Conservation (phyloP, 192 early-diverging fungal genomes). For the Rhizophagus clarus region DNA sequence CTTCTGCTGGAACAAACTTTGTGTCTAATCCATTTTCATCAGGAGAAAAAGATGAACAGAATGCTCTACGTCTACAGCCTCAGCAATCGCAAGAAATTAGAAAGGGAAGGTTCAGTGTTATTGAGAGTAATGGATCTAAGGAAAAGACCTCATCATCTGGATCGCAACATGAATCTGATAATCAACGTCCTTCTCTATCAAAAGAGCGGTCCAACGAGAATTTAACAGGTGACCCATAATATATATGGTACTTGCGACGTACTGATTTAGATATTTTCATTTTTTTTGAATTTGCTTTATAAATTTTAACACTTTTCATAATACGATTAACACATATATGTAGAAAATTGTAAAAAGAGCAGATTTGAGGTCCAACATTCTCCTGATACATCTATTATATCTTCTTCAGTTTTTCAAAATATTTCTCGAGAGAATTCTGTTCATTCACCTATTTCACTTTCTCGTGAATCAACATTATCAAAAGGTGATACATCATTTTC, state of each 20-base stretch:
- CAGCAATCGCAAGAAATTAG: conserved; percentile 49
- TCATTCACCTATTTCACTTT: background rate
- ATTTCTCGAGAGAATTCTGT: background rate
- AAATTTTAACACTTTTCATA: background rate
- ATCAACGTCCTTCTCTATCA: conserved; percentile 8
- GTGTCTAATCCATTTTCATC: background rate
- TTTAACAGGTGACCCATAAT: conserved; percentile 28
- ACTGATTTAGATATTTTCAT: conserved; percentile 18
- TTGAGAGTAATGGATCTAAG: conserved; percentile 30
- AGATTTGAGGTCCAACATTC: background rate
- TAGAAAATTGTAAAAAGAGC: conserved; percentile 4
- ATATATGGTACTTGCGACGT: conserved; percentile 26
- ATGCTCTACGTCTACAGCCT: background rate
- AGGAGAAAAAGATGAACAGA: background rate
- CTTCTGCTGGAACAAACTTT: conserved; percentile 29
- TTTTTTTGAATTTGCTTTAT: background rate
- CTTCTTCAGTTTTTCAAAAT: background rate
- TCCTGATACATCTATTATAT: background rate
- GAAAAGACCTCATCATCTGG: background rate
- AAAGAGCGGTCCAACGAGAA: conserved; percentile 30
- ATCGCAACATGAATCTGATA: conserved; percentile 32
- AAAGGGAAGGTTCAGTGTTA: conserved; percentile 80
- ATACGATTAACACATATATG: background rate
- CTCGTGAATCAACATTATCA: conserved; percentile 3
- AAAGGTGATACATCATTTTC: background rate